phyloP scores from a whole-genome alignment of 2,329 filamentous ascomycete species.

The Aspergillus neoniger region DNA sequence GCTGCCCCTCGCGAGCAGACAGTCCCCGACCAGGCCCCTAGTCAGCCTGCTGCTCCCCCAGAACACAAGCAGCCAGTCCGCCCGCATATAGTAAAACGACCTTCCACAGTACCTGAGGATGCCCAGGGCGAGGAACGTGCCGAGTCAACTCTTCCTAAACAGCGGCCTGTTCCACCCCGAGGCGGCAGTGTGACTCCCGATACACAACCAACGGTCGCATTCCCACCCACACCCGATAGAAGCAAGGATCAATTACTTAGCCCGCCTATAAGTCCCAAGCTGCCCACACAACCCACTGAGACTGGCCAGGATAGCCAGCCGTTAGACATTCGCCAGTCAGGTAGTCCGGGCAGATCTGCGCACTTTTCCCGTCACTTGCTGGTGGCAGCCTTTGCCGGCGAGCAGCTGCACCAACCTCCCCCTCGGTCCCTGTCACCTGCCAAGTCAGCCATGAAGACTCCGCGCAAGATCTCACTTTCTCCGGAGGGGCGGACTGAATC shows the following conservation, averaged over 20 bases:
- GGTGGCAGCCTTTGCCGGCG: constrained; percentile 47
- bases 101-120: constrained; percentile 46
- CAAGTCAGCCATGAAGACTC: constrained; percentile 63
- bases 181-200: constrained; percentile 11
- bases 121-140: constrained; percentile 40
- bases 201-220: constrained; percentile 7
- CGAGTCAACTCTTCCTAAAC: constrained; percentile 20
- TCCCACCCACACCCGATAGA: constrained; percentile 17
- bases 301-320: constrained; percentile 19
- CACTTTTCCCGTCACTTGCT: constrained; percentile 58
- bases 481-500: constrained; percentile 33
- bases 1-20: not conserved
- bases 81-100: constrained; percentile 32
- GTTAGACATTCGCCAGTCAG: constrained; percentile 37
- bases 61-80: constrained; percentile 5
- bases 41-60: not conserved
- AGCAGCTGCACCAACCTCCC: constrained; percentile 59
- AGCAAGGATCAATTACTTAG: constrained; percentile 10
- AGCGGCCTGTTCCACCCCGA: not conserved
- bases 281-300: constrained; percentile 20
- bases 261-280: constrained; percentile 25
- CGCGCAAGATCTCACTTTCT: constrained; percentile 47
- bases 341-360: constrained; percentile 57
- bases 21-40: not conserved
- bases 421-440: constrained; percentile 61